phyloP scores from a whole-genome alignment of 1,284 basidiomycete genomes.

The Austropuccinia psidii region DNA sequence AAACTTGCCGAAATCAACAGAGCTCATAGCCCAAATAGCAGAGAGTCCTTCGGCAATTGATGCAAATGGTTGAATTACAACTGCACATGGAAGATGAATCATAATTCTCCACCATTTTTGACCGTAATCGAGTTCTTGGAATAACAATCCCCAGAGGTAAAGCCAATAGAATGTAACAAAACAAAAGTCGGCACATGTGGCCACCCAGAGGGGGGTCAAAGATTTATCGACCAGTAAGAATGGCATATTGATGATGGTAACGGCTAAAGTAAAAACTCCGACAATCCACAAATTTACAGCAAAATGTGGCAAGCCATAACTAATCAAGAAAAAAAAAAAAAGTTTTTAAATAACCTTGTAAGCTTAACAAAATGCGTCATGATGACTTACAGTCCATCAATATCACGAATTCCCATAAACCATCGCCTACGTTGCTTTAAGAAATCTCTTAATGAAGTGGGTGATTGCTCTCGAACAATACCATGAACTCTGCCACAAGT shows the following conservation, averaged over 20 bases:
- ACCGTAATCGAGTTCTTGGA: constrained; percentile 42
- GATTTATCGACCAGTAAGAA: constrained; percentile 42
- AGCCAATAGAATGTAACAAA: constrained; percentile 49
- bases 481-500: constrained; percentile 50
- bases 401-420: constrained; percentile 49
- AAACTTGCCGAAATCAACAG: constrained; percentile 43
- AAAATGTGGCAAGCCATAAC: constrained; percentile 49
- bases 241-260: constrained; percentile 49
- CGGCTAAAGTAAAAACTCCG: constrained; percentile 49
- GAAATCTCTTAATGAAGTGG: constrained; percentile 48
- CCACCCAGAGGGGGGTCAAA: constrained; percentile 47
- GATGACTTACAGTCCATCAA: constrained; percentile 37
- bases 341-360: neutral
- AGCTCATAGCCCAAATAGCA: constrained; percentile 49
- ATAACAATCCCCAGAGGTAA: constrained; percentile 39
- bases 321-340: constrained; percentile 44
- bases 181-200: constrained; percentile 49
- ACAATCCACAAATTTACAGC: constrained; percentile 50
- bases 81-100: constrained; percentile 39
- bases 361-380: neutral
- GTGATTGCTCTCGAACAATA: constrained; percentile 49
- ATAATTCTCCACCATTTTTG: constrained; percentile 39
- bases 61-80: constrained; percentile 48
- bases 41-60: constrained; percentile 48
- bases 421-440: constrained; percentile 50